Base-by-base conservation (phyloP, 805 yeast genomes). In the Metschnikowia aberdeeniae region DNA sequence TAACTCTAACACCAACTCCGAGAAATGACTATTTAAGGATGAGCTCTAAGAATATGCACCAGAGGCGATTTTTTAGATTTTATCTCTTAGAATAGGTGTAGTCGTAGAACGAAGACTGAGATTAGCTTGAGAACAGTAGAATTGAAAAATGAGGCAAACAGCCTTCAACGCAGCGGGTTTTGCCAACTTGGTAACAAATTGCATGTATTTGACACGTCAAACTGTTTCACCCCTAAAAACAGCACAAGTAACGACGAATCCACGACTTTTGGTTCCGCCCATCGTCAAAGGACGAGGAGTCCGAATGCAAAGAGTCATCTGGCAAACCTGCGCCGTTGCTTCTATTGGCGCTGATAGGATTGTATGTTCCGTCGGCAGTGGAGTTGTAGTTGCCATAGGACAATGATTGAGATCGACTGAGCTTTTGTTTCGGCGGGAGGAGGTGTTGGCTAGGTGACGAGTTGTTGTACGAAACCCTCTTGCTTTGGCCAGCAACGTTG, bases 221-320 rank as follows among this genome's bases (percentile, higher is more conserved):
- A 12, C 12, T 13, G 17, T n/a, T 14, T 37, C 19, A 37, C 8
- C 14, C 26, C 40, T 38, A 49, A 22, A 52, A 48, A 36, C 58
- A 54, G 34, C 58, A 54, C 39, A 47, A 51, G 32, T 40, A 34
- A 26, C 40, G 40, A 12, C 55, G 52, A 20, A 53, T 40, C 55
- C 55, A 53, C 26, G 56, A 47, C 36, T 49, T 31, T 34, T 40
- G 43, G 43, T 53, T 46, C 29, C 57, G 42, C 12, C 52, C 36
- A 12, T 51, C 47, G 14, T 54, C 45, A 44, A 62, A 67, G 50
- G 68, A 64, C 12, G 70, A 63, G n/a, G 63, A 59, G 40, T 67
- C 73, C 2, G 71, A 63, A 53, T 66, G 73, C 47, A 68, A 60
- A 12, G 64, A 63, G 34, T 69, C 70, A 44, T 68, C 71, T 32